These are phyloP conservation scores for Toxicodendron radicans DNA, from an alignment of 345 rosid species.

Conservation along the genomic window DNA sequence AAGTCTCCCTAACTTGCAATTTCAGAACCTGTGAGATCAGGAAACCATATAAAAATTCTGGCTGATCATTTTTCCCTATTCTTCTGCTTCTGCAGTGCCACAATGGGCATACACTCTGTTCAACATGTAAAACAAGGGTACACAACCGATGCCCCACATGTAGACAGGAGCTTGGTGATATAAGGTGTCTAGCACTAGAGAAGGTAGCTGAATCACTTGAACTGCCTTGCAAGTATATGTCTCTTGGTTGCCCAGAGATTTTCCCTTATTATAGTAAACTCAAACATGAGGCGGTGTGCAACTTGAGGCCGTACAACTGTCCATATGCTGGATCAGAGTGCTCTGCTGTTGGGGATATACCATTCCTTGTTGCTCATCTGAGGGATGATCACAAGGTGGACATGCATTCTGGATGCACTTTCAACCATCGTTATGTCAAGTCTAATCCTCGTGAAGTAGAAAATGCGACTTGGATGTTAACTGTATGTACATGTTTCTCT, in stretches of 20 bases:
- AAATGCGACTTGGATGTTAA: constrained; percentile 97
- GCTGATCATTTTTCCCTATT: background rate
- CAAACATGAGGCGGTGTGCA: constrained; percentile 80
- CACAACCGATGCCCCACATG: constrained; percentile 95
- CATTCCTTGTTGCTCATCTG: constrained; percentile 83
- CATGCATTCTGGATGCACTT: constrained; percentile 95
- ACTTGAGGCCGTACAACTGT: constrained; percentile 90
- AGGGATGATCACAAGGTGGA: constrained; percentile 97
- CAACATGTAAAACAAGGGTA: constrained; percentile 86
- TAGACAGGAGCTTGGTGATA: constrained; percentile 98
- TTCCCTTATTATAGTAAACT: constrained; percentile 95
- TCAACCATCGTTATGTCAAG: constrained; percentile 96
- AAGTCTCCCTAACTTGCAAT: background rate
- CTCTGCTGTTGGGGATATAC: constrained; percentile 73
- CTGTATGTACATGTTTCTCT: constrained; percentile 52
- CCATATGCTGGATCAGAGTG: constrained; percentile 98
- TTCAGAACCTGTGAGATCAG: background rate
- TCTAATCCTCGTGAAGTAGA: constrained; percentile 99
- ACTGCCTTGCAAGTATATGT: constrained; percentile 77
- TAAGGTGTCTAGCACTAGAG: constrained; percentile 88
- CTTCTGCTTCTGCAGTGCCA: constrained; percentile 65
- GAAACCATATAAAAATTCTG: background rate
- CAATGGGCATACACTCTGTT: constrained; percentile 95
- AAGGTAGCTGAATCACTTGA: constrained; percentile 94
- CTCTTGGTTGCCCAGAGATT: constrained; percentile 88